Evolutionary conservation across 2,329 filamentous ascomycete genomes (phyloP), one percentile per base, ranked within the genome.

Genomic region (Fusarium tuaranense): DNA sequence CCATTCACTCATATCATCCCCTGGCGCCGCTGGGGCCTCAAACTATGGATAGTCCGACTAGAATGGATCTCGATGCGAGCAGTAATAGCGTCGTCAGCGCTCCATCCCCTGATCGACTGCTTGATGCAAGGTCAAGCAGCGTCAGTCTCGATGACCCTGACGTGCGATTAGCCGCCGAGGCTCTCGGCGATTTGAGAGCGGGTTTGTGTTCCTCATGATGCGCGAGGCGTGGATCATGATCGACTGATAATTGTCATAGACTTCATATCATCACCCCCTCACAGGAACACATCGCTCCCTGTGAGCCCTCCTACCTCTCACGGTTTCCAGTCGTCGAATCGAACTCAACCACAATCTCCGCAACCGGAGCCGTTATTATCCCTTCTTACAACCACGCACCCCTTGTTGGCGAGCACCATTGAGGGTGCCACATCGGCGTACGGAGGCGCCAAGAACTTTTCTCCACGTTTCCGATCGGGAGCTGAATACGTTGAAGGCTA

Each of bases 401-500:
- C 96, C 1, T 87, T 97, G 71, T 89, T 98, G 18, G 95, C 94
- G 12, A 94, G 91, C 32, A 95, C 95, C 0, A 95, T 97, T 77
- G 94, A 94, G 75, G 92, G 92, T 63, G 96, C 95, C 0, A 89
- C 96, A 9, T 95, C 93, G 2, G 94, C 94, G 1, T 98, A 98
- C 81, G 92, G 93, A 32, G 92, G 90, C 4, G 95, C 94, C 13
- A 98, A 98, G 83, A 94, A 95, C 76, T 97, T 96, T 79, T 97
- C 95, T 2, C 95, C 96, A 0, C 90, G 93, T 3, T 94, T 98
- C 80, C 95, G 94, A 82, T 93, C 94, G n/a, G 91, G 95, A 70
- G 96, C 94, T 59, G 95, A 98, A 81, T 95, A 97, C 78, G 92
- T 98, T 22, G 96, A 98, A 82, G 92, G 94, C 57, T 96, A 94